Evolutionary conservation across 1,284 basidiomycete genomes (phyloP).

Genomic region (Tranzscheliella williamsii): DNA sequence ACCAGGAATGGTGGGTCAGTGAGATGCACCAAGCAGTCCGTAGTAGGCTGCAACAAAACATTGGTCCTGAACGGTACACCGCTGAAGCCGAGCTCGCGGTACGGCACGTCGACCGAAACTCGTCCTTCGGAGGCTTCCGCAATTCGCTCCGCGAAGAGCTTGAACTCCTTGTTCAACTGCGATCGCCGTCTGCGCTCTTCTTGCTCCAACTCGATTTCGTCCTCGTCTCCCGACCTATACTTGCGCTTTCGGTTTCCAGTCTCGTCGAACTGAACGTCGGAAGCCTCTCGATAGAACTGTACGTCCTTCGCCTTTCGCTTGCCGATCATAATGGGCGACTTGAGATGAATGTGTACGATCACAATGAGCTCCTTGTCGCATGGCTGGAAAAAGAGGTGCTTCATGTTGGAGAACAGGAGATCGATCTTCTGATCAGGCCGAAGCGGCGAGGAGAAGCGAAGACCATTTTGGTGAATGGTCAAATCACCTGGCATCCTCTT

Average conservation of each 20-base stretch:
- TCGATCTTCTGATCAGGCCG: slow-evolving; percentile 59
- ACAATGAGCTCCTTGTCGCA: slow-evolving; percentile 96
- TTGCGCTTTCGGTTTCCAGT: slow-evolving; percentile 98
- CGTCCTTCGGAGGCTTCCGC: slow-evolving; percentile 80
- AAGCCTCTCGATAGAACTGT: slow-evolving; percentile 97
- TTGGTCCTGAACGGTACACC: slow-evolving; percentile 96
- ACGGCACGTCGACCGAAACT: slow-evolving; percentile 92
- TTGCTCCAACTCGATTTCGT: slow-evolving; percentile 98
- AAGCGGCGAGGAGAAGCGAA: slow-evolving; percentile 81
- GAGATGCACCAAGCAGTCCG: slow-evolving; percentile 93
- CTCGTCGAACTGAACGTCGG: slow-evolving; percentile 97
- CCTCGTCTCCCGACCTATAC: slow-evolving; percentile 95
- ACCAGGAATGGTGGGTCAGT: slow-evolving; percentile 95
- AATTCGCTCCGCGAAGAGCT: slow-evolving; percentile 88
- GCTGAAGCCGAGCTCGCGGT: slow-evolving; percentile 94
- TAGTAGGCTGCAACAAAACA: slow-evolving; percentile 91
- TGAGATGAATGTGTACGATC: slow-evolving; percentile 90
- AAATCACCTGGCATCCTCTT: slow-evolving; percentile 89
- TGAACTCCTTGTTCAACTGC: slow-evolving; percentile 92
- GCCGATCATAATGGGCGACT: slow-evolving; percentile 95
- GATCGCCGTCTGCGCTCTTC: slow-evolving; percentile 88
- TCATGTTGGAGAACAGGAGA: slow-evolving; percentile 92
- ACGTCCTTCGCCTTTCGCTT: slow-evolving; percentile 99
- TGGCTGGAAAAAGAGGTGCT: slow-evolving; percentile 98
- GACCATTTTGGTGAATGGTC: slow-evolving; percentile 96